Base-by-base conservation (phyloP, 108 stramenopile genomes). In the Discostella stelligeroides region DNA sequence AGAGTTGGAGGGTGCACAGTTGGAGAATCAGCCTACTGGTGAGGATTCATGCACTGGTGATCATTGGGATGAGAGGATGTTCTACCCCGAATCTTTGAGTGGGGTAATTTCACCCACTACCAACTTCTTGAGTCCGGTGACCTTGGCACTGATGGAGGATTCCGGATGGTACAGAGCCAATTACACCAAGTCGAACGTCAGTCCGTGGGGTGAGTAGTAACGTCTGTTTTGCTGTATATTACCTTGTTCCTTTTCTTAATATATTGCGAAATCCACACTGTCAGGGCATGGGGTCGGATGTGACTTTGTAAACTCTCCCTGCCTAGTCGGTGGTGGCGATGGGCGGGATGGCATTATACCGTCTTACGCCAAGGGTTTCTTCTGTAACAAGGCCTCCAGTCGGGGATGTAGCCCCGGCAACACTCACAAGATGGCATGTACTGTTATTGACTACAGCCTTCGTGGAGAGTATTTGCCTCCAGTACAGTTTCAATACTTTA, bases 11-110 rank as follows among this genome's bases (percentile, higher is more conserved):
- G 80, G 80, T 42, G 87, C 86, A 27, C 85, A 85, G 62, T 60
- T 92, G 76, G 91, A 92, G 80, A 92, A 92, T 71, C 91, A 91
- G 54, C 92, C 90, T 0, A 91, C 90, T 1, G 86, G 92, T 14
- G 57, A 75, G 25, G 83, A 85, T 48, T 86, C 87, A 10, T 94
- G 92, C 66, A 86, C 88, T 0, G 92, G 92, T 20, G 91, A 92
- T 78, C 91, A 92, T 71, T 92, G 88, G 88, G 91, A 92, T 57
- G 92, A 94, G 63, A 75, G 88, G 40, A 70, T 85, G 63, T 91
- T 76, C 59, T 91, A 94, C 60, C 82, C 86, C 1, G 88, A 91
- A 60, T 62, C 82, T 17, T 62, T 94, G 40, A 65, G 75, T 10
- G 87, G 85, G 39, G 87, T 91, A 17, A 88, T 91, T 74, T 79